These are phyloP conservation scores for Coniosporium tulheliwenetii DNA, from an alignment of 2,329 filamentous ascomycete species.

Conservation along the genomic window DNA sequence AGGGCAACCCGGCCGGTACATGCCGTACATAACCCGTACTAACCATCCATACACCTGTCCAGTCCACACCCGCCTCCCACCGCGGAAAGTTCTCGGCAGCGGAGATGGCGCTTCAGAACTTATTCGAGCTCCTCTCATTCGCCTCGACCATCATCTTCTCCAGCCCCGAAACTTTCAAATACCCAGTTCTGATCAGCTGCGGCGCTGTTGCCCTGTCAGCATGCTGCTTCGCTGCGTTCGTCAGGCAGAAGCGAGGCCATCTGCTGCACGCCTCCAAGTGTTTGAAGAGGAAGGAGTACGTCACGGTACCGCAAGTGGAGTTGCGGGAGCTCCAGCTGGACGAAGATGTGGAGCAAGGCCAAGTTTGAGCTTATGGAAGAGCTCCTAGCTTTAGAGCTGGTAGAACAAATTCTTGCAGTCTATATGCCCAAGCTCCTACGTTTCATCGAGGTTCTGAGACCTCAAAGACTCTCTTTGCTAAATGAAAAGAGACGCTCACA, in stretches of 20 bases:
- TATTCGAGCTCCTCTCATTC: conserved; percentile 55
- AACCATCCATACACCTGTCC: conserved; percentile 7
- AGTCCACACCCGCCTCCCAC: conserved; percentile 6
- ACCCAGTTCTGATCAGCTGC: conserved; percentile 44
- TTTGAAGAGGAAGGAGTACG: conserved; percentile 1
- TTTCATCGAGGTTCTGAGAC: too few relatives aligned
- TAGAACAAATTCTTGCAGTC: too few relatives aligned
- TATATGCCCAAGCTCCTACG: too few relatives aligned
- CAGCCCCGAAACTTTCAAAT: conserved; percentile 46
- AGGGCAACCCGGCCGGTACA: background rate
- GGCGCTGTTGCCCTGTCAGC: conserved; percentile 34
- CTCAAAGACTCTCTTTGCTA: too few relatives aligned
- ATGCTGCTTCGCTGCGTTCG: conserved; percentile 38
- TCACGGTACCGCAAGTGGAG: too few relatives aligned
- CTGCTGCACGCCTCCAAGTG: conserved; percentile 32
- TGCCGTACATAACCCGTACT: background rate
- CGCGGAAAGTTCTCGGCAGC: conserved; percentile 55
- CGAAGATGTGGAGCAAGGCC: too few relatives aligned
- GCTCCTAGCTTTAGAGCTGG: too few relatives aligned
- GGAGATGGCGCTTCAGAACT: conserved; percentile 52
- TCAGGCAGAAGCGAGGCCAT: conserved; percentile 43
- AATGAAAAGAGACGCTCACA: too few relatives aligned
- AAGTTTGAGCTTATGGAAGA: too few relatives aligned
- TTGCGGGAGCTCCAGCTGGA: too few relatives aligned
- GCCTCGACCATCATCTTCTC: conserved; percentile 49